These are phyloP conservation scores for Macrolepiota dolichaula DNA, from an alignment of 768 basidiomycete genomes.

Conservation along the genomic window DNA sequence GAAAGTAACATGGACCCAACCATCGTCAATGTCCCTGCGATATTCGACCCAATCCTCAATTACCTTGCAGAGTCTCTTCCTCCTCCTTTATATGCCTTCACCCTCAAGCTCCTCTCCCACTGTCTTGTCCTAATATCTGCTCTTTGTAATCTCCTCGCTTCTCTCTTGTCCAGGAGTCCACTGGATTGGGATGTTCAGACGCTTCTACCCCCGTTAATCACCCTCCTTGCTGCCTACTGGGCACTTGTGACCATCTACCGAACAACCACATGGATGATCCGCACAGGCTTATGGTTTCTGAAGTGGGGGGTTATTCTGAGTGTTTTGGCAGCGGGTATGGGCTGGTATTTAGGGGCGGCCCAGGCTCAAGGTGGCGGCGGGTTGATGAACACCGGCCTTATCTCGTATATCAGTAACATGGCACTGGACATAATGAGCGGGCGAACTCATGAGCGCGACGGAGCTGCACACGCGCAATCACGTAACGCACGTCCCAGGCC, in stretches of 20 bases:
- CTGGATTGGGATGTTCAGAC: conserved; percentile 65
- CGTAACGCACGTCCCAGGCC: conserved; percentile 35
- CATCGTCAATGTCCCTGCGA: conserved; percentile 37
- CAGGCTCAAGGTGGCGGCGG: conserved; percentile 3
- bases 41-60: conserved; percentile 52
- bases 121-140: conserved; percentile 47
- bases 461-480: conserved; percentile 18
- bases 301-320: conserved; percentile 74
- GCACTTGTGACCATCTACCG: conserved; percentile 76
- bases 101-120: conserved; percentile 51
- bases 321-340: conserved; percentile 46
- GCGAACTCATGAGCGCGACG: conserved; percentile 22
- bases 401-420: neutral
- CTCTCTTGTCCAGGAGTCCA: conserved; percentile 49
- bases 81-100: conserved; percentile 47
- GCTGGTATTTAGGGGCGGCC: conserved; percentile 34
- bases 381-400: neutral
- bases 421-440: conserved; percentile 31
- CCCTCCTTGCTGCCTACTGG: conserved; percentile 68
- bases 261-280: conserved; percentile 72
- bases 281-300: conserved; percentile 62
- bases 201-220: conserved; percentile 71
- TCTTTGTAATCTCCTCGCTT: conserved; percentile 41
- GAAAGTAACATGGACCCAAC: conserved; percentile 17
- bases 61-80: conserved; percentile 57